Evolutionary conservation across 495 filamentous ascomycete genomes (phyloP), one percentile per base, ranked within the genome.

Genomic region (Penicillium antarcticum): DNA sequence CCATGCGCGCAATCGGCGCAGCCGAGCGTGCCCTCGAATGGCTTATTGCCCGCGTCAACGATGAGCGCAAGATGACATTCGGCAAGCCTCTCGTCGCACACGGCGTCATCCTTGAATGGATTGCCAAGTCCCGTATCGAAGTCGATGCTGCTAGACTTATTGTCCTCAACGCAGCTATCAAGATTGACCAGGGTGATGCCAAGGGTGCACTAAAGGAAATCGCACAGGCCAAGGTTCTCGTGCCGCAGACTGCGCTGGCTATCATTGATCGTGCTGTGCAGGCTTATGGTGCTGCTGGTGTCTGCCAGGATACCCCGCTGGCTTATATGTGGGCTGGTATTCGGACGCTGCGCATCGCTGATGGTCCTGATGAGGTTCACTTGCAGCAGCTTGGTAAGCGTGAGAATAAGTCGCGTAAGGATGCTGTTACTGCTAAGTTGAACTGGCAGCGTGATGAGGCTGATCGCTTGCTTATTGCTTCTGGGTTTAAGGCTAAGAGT

Each of bases 361-460:
- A 96, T 71, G 92, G 91, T 5, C 91, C 91, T 0, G 92, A 96
- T 70, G 92, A 96, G 79, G 91, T 95, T 34, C 91, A 96, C 70
- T 68, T 96, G 66, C 87, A 95, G 73, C 91, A 96, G 67, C 76
- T 96, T 71, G 92, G 90, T 10, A 80, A 81, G 59, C 83, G 89
- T 43, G 91, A 97, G 78, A 95, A 91, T 63, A 85, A 80, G 71
- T 68, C 79, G 35, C 78, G 82, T 34, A 76, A 76, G 68, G 84
- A 75, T 42, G 72, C 79, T 36, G 76, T 91, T 44, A 73, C 77
- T 31, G 76, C 75, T 42, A 86, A 81, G 65, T 75, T 92, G 58
- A 72, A 76, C 31, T 76, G 70, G 69, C 89, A 94, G 70, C 78
- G 69, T 49, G 67, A 77, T 42, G 82, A 81, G 70, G 80, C 84